A percentile compares a stretch with the other conserved stretches of the same genome.
These are phyloP conservation scores for Colletotrichum siamense DNA, from an alignment of 2,329 filamentous ascomycete species.

Conservation along the genomic window DNA sequence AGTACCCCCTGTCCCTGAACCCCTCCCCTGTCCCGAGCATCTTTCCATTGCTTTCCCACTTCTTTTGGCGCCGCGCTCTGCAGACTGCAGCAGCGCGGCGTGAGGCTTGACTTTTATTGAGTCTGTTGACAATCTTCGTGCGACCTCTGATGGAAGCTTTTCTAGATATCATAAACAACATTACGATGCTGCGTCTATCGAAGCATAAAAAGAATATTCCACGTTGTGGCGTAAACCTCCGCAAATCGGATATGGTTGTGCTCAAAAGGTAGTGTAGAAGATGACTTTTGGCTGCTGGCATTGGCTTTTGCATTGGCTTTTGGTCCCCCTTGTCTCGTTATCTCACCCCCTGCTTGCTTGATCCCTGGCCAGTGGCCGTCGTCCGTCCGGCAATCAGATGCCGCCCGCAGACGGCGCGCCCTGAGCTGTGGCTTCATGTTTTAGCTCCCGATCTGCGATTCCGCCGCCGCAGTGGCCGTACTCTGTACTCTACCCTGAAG, in stretches of 20 bases:
- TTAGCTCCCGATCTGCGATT: not conserved
- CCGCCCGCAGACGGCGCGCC: not conserved
- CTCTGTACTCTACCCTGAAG: not conserved
- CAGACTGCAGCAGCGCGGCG: not conserved
- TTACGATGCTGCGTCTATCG: not conserved
- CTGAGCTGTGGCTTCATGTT: not conserved
- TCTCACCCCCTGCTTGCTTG: not conserved
- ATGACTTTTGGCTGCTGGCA: not conserved
- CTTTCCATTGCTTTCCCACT: not conserved
- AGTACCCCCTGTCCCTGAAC: not conserved
- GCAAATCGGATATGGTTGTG: not conserved
- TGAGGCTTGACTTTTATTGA: not conserved
- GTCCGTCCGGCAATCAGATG: conserved; percentile 15
- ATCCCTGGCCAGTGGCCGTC: conserved; percentile 5
- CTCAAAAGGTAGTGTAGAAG: not conserved
- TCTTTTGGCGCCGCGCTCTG: not conserved
- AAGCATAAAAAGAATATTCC: fast-evolving
- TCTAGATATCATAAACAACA: not conserved
- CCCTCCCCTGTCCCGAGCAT: not conserved
- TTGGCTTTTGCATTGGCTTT: not conserved
- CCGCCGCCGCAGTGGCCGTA: not conserved
- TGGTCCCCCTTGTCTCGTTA: not conserved
- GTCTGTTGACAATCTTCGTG: not conserved
- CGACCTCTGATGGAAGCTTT: fast-evolving
- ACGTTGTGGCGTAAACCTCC: not conserved